Percentiles rank a stretch among this genome's conserved stretches.
Evolutionary conservation across 2,329 filamentous ascomycete species (phyloP).

Genomic region (Sporothrix variecibatus): DNA sequence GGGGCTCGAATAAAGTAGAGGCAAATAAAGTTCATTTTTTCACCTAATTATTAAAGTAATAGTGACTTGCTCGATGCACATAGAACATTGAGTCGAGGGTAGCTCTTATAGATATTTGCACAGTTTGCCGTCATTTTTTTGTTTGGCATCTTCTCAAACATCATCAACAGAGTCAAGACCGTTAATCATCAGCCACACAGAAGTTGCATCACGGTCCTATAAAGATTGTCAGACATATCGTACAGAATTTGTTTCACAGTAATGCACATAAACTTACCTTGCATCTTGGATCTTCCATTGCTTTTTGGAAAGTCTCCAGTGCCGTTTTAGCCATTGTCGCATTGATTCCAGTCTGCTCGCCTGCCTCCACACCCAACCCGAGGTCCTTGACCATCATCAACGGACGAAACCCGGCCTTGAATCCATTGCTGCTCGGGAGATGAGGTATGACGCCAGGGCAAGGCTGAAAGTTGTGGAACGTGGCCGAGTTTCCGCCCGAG

Average conservation of each 20-base stretch:
- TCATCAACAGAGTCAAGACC: background rate
- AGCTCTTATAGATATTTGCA: no score
- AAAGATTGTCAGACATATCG: no score
- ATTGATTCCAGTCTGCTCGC: background rate
- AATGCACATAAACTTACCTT: background rate
- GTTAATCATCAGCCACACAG: background rate
- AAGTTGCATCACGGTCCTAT: background rate
- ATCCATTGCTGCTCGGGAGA: background rate
- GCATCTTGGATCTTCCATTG: background rate
- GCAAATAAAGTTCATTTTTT: no score
- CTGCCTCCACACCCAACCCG: background rate
- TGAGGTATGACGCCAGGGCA: background rate
- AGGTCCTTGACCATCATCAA: background rate
- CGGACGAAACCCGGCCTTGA: background rate
- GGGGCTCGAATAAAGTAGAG: no score
- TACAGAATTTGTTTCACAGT: no score
- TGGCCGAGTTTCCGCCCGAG: background rate
- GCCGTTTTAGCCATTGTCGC: background rate
- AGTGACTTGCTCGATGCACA: no score
- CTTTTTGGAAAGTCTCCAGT: background rate
- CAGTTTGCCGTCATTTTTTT: no score
- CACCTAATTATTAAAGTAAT: no score
- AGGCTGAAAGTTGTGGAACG: background rate
- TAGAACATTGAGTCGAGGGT: no score
- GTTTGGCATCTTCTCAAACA: no score